Conservation (phyloP, 2,329 filamentous ascomycete species). For the Cladosporium velox region DNA sequence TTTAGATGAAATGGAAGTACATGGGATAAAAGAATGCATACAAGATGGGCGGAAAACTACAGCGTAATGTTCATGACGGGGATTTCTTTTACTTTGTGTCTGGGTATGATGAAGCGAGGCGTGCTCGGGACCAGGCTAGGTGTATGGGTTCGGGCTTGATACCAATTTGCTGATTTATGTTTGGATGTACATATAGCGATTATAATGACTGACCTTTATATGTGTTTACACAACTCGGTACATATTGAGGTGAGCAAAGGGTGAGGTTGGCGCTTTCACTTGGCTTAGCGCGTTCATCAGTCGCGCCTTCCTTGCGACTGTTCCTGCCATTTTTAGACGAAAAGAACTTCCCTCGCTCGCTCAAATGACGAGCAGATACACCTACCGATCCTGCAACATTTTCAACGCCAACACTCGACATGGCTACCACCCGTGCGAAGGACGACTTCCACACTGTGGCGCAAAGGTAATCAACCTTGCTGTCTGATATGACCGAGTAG, state of each 20-base stretch:
- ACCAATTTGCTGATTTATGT: slow-evolving; percentile 17
- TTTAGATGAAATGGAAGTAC: slow-evolving; percentile 14
- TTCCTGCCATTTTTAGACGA: background rate
- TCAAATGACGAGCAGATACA: background rate
- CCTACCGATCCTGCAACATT: too few relatives aligned
- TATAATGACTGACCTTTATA: background rate
- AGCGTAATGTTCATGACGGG: slow-evolving; percentile 8
- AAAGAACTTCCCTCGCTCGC: background rate
- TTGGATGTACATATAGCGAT: slow-evolving; percentile 7
- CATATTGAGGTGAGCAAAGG: background rate
- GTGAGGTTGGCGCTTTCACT: background rate
- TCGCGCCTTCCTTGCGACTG: background rate
- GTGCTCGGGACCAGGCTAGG: slow-evolving; percentile 3
- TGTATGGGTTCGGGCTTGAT: slow-evolving; percentile 8
- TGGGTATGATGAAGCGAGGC: background rate
- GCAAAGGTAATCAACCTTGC: background rate
- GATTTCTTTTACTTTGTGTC: background rate
- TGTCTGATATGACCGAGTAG: background rate
- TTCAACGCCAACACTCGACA: background rate
- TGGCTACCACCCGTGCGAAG: background rate
- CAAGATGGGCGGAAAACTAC: background rate
- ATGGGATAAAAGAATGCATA: background rate
- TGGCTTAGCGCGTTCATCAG: background rate
- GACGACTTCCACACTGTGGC: background rate
- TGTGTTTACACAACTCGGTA: background rate